Percentiles rank a stretch among this genome's conserved stretches.
These are phyloP conservation scores for Clitopilus passeckerianus DNA, from an alignment of 768 basidiomycete genomes.

Conservation along the genomic window DNA sequence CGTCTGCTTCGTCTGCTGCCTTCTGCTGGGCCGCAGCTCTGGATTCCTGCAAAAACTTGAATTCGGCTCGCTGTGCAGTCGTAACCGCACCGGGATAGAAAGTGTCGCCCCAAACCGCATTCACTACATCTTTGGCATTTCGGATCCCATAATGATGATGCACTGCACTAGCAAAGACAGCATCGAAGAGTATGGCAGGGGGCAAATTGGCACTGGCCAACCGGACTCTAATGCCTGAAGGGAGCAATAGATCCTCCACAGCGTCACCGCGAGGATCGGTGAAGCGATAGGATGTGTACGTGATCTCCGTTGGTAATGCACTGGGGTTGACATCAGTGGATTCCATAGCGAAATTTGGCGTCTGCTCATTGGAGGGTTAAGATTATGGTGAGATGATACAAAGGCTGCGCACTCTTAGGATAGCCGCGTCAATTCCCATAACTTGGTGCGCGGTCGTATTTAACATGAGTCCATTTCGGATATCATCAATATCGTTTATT, in stretches of 20 bases:
- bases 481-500: constrained; percentile 8
- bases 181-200: constrained; percentile 14
- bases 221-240: constrained; percentile 6
- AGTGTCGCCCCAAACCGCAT: constrained; percentile 1
- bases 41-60: constrained; percentile 1
- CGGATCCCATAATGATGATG: constrained; percentile 10
- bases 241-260: not conserved
- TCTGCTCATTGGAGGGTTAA: constrained; percentile 5
- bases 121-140: not conserved
- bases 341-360: constrained; percentile 12
- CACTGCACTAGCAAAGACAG: constrained; percentile 11
- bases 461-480: constrained; percentile 13
- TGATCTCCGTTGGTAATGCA: constrained; percentile 5
- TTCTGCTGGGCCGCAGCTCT: not conserved
- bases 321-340: constrained; percentile 9
- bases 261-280: not conserved
- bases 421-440: constrained; percentile 10
- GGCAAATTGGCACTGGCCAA: constrained; percentile 7
- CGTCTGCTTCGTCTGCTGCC: not conserved
- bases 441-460: constrained; percentile 5
- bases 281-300: constrained; percentile 13
- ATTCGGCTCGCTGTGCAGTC: not conserved
- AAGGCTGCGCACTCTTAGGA: constrained; percentile 11
- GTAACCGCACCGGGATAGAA: constrained; percentile 3
- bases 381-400: not conserved